Percentiles rank a stretch among this genome's conserved stretches.
Evolutionary conservation across 2,329 filamentous ascomycete species (phyloP).

Genomic region (Hypomyces perniciosus): DNA sequence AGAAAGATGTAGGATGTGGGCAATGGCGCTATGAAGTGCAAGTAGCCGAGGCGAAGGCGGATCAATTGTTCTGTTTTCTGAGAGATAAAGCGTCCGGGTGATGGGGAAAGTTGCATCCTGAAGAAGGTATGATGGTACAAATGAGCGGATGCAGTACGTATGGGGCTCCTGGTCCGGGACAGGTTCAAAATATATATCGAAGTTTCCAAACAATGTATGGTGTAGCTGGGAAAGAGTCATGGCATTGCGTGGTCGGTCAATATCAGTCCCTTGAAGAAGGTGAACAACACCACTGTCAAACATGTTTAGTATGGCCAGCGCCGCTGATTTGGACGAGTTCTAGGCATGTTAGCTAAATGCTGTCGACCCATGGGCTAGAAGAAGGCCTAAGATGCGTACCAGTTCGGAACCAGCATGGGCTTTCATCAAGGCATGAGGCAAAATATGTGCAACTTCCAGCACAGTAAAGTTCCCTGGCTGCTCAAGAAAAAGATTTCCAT

Average conservation of each 20-base stretch:
- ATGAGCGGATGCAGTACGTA: conserved; percentile 19
- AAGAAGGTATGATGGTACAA: conserved; percentile 6
- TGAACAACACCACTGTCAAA: conserved; percentile 31
- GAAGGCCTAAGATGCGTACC: conserved; percentile 7
- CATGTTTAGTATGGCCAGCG: conserved; percentile 36
- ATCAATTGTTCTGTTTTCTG: conserved; percentile 22
- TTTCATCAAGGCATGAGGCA: conserved; percentile 13
- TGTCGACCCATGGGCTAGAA: neutral
- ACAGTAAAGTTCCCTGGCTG: too few species aligned
- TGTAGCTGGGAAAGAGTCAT: conserved; percentile 16
- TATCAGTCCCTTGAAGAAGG: conserved; percentile 33
- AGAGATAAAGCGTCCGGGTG: conserved; percentile 23
- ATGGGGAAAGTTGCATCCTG: conserved; percentile 20
- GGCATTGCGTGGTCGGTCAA: conserved; percentile 35
- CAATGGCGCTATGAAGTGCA: conserved; percentile 29
- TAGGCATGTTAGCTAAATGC: conserved; percentile 1
- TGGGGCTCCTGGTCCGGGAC: conserved; percentile 21
- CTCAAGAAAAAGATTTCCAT: conserved; percentile 4
- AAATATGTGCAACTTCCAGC: conserved; percentile 16
- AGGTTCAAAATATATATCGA: conserved; percentile 18
- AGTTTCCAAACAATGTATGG: conserved; percentile 18
- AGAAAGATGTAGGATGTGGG: conserved; percentile 27
- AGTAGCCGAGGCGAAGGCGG: conserved; percentile 28
- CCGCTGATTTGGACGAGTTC: conserved; percentile 24
- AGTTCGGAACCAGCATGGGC: conserved; percentile 1